Evolutionary conservation across 2,329 filamentous ascomycete species (phyloP), one percentile per base, ranked within the genome.

Genomic region (Pseudogymnoascus sp.): DNA sequence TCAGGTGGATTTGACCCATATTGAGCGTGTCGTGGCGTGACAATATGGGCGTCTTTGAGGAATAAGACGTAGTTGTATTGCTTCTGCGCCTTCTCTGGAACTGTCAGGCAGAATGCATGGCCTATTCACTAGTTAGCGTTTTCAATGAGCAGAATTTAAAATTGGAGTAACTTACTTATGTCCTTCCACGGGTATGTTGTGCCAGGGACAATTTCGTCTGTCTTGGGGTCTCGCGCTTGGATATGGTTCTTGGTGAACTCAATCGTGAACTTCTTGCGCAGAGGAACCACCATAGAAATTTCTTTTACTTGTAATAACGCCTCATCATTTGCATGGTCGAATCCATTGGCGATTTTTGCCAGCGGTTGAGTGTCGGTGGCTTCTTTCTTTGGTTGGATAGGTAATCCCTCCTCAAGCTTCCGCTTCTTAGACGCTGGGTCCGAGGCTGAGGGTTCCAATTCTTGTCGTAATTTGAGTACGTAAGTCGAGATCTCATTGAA

Each of bases 61-160:
- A 88, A 81, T 61, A 88, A 73, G 61, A 87, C 69, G 68, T 87
- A 88, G 72, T 87, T 88, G 73, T 84, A 79, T 69, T 88, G 85
- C 12, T 84, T 78, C 67, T 86, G 83, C 0, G 83, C 73, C 69
- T 87, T 88, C 66, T 87, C 85, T 7, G 85, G 85, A 0, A 87
- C 81, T 0, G 85, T 85, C 2, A 86, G 77, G 71, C 80, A 86
- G 68, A 87, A 86, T n/a, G 75, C 78, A 65, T 84, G 80, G 69
- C 86, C 85, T 86, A 64, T 25, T 4, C 14, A 36, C 2, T 9
- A 2, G 28, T 61, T 61, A 33, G 43, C 8, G 8, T 47, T 12
- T 7, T 22, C 11, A 35, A 41, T 9, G n/a, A 12, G 6, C n/a
- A 14, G 11, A 62, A 18, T 11, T n/a, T 5, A 37, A 9, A 14